Evolutionary conservation across 148 eudicot genomes (phyloP), one percentile per base, ranked within the genome.

Genomic region (Arbutus unedo): DNA sequence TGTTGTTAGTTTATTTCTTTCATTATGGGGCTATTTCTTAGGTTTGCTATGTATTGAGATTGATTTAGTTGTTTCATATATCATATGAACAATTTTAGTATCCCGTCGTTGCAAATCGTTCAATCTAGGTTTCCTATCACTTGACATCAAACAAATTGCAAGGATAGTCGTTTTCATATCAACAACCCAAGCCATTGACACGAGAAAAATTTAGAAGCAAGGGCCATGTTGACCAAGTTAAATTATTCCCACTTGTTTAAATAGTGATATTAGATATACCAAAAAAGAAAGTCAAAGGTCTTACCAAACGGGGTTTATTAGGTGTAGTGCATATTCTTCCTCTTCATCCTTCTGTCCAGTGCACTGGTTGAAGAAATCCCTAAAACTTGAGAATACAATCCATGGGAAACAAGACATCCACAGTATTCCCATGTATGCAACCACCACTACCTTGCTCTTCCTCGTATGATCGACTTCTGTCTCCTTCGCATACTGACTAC

Each of bases 341-440:
- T 23, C 41, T 23, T 8, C 70, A 8, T 21, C 70, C 70, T 66
- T 41, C 71, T 66, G 71, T 10, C 41, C 71, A 25, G 43, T 25
- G 71, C 71, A 66, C 66, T 59, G 66, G 66, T 66, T 23, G 15
- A 66, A 66, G 71, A 21, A 66, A 41, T 38, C 18, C 74, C 44
- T 4, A 68, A 68, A 38, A 15, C 74, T 14, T 68, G n/a, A 68
- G 45, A 66, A 25, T 66, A 1, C 5, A 13, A 25, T 66, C 44
- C 62, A 81, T 81, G 83, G 83, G 83, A 13, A 72, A 72, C 77
- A 72, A 72, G 66, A 41, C 64, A 72, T 81, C 83, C 21, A 54
- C 66, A 44, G 56, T 49, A n/a, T 41, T 68, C 53, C 11, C 64
- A 49, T 9, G 50, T 3, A 64, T 81, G 31, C 76, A 81, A 70